A percentile compares a stretch with the other conserved stretches of the same genome.
phyloP scores from a whole-genome alignment of 2,329 filamentous ascomycete species.

The Venturia pyrina region DNA sequence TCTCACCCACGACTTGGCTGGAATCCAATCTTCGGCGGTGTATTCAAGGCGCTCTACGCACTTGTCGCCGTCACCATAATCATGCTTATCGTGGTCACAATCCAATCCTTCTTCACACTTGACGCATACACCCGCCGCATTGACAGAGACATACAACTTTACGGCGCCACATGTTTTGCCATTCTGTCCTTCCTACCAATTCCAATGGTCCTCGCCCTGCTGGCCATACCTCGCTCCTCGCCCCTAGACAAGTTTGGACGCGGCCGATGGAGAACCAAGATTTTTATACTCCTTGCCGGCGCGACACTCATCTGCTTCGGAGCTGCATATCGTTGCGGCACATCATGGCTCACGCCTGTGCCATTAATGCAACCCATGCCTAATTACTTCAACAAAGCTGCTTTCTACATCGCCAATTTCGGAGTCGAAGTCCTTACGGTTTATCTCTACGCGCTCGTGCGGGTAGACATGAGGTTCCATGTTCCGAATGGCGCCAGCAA shows the following conservation, averaged over 20 bases:
- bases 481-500: constrained; percentile 59
- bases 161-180: constrained; percentile 51
- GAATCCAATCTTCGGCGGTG: constrained; percentile 41
- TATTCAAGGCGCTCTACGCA: constrained; percentile 50
- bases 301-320: constrained; percentile 54
- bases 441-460: constrained; percentile 51
- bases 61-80: constrained; percentile 50
- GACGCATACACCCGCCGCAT: constrained; percentile 37
- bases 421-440: constrained; percentile 62
- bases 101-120: constrained; percentile 60
- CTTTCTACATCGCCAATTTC: constrained; percentile 76
- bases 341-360: constrained; percentile 40
- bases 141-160: constrained; percentile 55
- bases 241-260: constrained; percentile 52
- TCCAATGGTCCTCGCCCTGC: constrained; percentile 40
- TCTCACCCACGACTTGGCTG: constrained; percentile 63
- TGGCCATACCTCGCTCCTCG: constrained; percentile 35
- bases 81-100: constrained; percentile 54
- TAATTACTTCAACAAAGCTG: constrained; percentile 60
- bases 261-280: constrained; percentile 57
- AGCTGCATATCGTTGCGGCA: constrained; percentile 57
- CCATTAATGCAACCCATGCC: constrained; percentile 45
- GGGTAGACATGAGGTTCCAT: constrained; percentile 68
- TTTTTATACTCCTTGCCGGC: constrained; percentile 51
- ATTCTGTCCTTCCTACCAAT: constrained; percentile 59